These are phyloP conservation scores for Gynochthodes officinalis DNA, from an alignment of 257 asterid species.

Conservation along the genomic window DNA sequence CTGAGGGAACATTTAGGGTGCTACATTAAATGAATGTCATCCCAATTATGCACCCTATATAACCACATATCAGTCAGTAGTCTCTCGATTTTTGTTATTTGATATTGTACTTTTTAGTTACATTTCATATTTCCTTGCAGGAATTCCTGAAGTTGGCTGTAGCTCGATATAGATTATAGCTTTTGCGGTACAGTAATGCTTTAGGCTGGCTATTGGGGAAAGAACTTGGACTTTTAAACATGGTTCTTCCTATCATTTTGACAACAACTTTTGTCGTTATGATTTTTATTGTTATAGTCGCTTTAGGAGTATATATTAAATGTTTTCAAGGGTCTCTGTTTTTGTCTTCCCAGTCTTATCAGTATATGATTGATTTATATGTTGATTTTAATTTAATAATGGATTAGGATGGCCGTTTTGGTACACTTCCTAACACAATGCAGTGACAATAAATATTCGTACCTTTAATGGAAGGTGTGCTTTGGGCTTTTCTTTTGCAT, in stretches of 20 bases:
- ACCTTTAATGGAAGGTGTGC: not conserved
- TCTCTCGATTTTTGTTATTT: not conserved
- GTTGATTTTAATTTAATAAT: not conserved
- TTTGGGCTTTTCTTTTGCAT: not conserved
- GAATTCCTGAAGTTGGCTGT: constrained; percentile 21
- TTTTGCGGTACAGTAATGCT: constrained; percentile 1
- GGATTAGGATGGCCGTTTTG: not conserved
- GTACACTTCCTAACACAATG: not conserved
- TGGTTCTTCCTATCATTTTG: constrained; percentile 8
- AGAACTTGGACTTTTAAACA: constrained; percentile 30
- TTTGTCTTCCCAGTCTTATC: not conserved
- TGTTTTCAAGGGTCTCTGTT: too few species aligned
- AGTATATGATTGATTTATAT: not conserved
- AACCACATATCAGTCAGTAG: not conserved
- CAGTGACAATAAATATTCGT: not conserved
- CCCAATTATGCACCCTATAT: not conserved
- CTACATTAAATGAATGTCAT: not conserved
- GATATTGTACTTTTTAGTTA: not conserved
- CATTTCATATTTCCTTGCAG: constrained; percentile 28
- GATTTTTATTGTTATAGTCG: too few species aligned
- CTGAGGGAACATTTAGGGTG: not conserved
- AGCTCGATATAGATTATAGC: constrained; percentile 7
- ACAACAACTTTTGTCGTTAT: not conserved
- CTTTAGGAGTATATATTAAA: too few species aligned
- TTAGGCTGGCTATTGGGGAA: constrained; percentile 16